phyloP scores from a whole-genome alignment of 2,329 filamentous ascomycete genomes.

The Talaromyces rugulosus region DNA sequence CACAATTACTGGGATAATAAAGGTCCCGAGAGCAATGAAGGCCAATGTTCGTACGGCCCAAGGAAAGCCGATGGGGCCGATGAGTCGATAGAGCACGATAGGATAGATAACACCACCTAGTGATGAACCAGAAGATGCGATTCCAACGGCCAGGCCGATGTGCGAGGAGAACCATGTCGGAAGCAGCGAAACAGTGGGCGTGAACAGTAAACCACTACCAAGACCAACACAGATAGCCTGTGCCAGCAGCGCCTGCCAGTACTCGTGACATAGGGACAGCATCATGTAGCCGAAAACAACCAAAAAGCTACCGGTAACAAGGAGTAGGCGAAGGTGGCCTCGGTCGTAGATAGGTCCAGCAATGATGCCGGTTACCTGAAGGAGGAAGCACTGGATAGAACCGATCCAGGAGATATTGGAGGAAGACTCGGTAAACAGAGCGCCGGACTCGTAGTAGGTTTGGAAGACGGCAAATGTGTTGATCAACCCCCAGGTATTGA shows the following conservation, averaged over 20 bases:
- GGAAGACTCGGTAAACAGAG: slow-evolving; percentile 31
- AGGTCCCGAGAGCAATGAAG: slow-evolving; percentile 55
- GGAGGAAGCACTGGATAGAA: slow-evolving; percentile 46
- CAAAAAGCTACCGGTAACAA: slow-evolving; percentile 38
- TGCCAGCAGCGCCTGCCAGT: slow-evolving; percentile 46
- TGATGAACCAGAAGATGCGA: slow-evolving; percentile 57
- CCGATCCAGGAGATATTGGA: slow-evolving; percentile 49
- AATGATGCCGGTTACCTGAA: slow-evolving; percentile 44
- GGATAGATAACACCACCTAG: slow-evolving; percentile 56
- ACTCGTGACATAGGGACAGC: slow-evolving; percentile 14
- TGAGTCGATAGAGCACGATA: slow-evolving; percentile 40
- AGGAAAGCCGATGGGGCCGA: slow-evolving; percentile 49
- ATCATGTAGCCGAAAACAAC: slow-evolving; percentile 23
- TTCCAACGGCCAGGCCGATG: slow-evolving; percentile 56
- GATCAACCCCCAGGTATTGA: slow-evolving; percentile 35
- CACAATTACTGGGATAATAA: slow-evolving; percentile 39
- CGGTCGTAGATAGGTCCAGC: slow-evolving; percentile 49
- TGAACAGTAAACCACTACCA: slow-evolving; percentile 61
- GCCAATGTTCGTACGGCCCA: slow-evolving; percentile 61
- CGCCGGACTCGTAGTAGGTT: slow-evolving; percentile 42
- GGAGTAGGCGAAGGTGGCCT: slow-evolving; percentile 40
- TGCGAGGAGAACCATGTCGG: slow-evolving; percentile 61
- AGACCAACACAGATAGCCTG: slow-evolving; percentile 51
- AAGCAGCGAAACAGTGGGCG: slow-evolving; percentile 60
- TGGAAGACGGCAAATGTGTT: slow-evolving; percentile 49